Evolutionary conservation across 441 rosid genomes (phyloP), one percentile per base, ranked within the genome.

Genomic region (Brassica balearica): DNA sequence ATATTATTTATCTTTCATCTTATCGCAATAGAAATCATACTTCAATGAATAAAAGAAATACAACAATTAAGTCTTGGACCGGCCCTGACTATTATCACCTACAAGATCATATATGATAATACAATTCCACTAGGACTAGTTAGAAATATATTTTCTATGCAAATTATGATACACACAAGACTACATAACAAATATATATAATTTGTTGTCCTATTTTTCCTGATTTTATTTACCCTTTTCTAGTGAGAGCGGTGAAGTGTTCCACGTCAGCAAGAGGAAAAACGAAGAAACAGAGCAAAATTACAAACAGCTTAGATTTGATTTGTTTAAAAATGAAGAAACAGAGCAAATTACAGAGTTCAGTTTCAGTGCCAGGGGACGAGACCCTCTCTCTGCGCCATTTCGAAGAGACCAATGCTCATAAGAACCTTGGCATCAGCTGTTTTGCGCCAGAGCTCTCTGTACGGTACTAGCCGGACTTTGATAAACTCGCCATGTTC

Each of bases 401-500:
- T 91, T 85, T 92, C 98, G 14, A 86, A 88, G 59, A 95, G 87
- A 38, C 91, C 91, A 25, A 95, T 80, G 36, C 97, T 90, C 81
- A 84, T 80, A 29, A 90, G 84, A 66, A 86, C 92, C 86, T 90
- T 93, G 0, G 92, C 94, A 73, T 95, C 97, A 17, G 96, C 82
- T 2, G 99, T 91, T 74, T 58, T 69, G 17, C 84, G 93, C 99
- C 98, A 91, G 41, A 91, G 95, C 67, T 90, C 79, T 68, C 67
- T 72, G 59, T 90, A 91, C 5, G 89, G 96, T 53, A 92, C 80
- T 5, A 87, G 83, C 25, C 75, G 83, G 81, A 90, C 96, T 88
- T 88, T 92, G 60, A 92, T 95, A 74, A 93, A 81, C 86, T 95
- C 97, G 0, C 97, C 95, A 6, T 85, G 91, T 29, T 88, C 89